Evolutionary conservation across 225 moss, liverwort and hornwort genomes (phyloP), one percentile per base, ranked within the genome.

Genomic region (Physcomitrellopsis africana): DNA sequence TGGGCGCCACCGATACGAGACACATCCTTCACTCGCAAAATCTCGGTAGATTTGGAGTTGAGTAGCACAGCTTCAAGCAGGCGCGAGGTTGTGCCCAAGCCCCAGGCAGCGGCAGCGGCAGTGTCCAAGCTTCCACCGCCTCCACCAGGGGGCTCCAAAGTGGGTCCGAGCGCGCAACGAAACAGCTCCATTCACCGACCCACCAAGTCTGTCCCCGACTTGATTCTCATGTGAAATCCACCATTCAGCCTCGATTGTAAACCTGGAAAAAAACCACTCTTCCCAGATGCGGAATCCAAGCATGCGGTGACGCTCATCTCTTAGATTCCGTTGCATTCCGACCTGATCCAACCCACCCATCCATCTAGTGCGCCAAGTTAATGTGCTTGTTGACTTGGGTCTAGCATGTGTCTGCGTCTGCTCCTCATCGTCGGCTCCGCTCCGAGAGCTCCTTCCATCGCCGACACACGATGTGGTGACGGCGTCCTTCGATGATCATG

Each of bases 121-220:
- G 29, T 76, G 60, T 74, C 67, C 77, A 82, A 77, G 77, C 58
- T 86, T 67, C 76, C 77, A 26, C 77, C 81, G 26, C 73, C 77
- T 70, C 82, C 80, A 10, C 77, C 80, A 67, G 52, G 86, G 76
- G 63, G 75, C 47, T 80, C 82, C 7, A 86, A 80, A 77, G 63
- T 80, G 16, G 77, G 70, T 46, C 37, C 43, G 49, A 57, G 11
- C 9, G 47, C 65, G 13, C 41, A 23, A 51, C 32, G 56, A 51
- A 57, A 51, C 18, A 57, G 57, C 61, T 62, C 60, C 48, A n/a
- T 23, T 45, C 68, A 58, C 1, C 56, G 53, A 69, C 76, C 42
- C 47, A 46, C 62, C 60, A 60, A 59, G 53, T 37, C 41, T 55
- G 3, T 81, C n/a, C 53, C 72, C 11, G 73, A 79, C 73, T 57